These are phyloP conservation scores for Boletellus ananiceps DNA, from an alignment of 768 basidiomycete species.

Conservation along the genomic window DNA sequence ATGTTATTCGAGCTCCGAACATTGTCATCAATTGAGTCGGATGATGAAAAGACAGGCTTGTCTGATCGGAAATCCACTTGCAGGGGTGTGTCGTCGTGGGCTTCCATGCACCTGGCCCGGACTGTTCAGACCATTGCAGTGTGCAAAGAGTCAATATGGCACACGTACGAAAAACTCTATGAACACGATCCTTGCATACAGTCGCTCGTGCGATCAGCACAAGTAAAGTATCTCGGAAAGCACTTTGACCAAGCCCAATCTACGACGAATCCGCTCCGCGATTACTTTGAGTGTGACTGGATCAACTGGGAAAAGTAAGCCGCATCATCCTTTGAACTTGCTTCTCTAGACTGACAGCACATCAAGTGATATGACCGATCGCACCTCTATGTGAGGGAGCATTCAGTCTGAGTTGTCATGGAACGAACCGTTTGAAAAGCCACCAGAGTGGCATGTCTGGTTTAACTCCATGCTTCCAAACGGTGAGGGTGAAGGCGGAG, in stretches of 20 bases:
- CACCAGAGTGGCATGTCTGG: conserved; percentile 53
- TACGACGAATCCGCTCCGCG: conserved; percentile 38
- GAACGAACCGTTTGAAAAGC: conserved; percentile 45
- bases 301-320: conserved; percentile 65
- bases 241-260: conserved; percentile 18
- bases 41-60: conserved; percentile 23
- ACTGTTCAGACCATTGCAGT: conserved; percentile 51
- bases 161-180: conserved; percentile 51
- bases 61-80: conserved; percentile 17
- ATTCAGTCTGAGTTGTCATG: conserved; percentile 47
- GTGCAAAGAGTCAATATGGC: conserved; percentile 70
- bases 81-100: conserved; percentile 39
- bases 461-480: conserved; percentile 29
- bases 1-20: conserved; percentile 31
- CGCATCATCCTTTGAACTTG: too few relatives aligned
- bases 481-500: conserved; percentile 16
- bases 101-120: conserved; percentile 63
- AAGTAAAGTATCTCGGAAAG: conserved; percentile 24
- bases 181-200: conserved; percentile 37
- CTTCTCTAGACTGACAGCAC: conserved; percentile 8
- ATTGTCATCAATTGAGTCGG: conserved; percentile 24
- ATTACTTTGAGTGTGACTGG: conserved; percentile 66
- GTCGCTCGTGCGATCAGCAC: conserved; percentile 35
- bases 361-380: conserved; percentile 69
- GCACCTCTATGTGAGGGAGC: conserved; percentile 54